Percentiles rank a stretch among this genome's conserved stretches.
phyloP scores from a whole-genome alignment of 495 filamentous ascomycete genomes.

The Penicillium cataractarum region DNA sequence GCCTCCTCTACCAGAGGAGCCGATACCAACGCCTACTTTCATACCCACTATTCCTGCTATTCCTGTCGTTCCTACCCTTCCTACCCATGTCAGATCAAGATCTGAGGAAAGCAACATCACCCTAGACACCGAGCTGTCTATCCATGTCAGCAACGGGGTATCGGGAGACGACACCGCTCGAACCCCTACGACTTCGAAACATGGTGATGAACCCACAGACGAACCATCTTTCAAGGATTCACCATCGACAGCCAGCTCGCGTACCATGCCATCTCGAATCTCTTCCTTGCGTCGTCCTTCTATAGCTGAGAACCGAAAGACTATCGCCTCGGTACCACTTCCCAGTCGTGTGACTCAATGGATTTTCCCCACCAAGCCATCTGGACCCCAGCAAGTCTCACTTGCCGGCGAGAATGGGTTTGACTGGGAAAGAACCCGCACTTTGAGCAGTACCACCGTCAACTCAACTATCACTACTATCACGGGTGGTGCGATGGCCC shows the following conservation, averaged over 20 bases:
- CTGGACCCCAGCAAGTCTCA: constrained; percentile 19
- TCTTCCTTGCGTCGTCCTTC: constrained; percentile 28
- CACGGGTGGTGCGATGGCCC: constrained; percentile 16
- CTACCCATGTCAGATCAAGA: constrained; percentile 16
- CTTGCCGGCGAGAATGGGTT: constrained; percentile 29
- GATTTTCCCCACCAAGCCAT: constrained; percentile 29
- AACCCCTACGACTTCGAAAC: constrained; percentile 10
- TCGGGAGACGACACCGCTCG: constrained; percentile 6
- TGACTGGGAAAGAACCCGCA: constrained; percentile 41
- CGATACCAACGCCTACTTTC: constrained; percentile 7
- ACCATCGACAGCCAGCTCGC: constrained; percentile 24
- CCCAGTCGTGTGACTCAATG: constrained; percentile 41
- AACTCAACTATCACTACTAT: constrained; percentile 35
- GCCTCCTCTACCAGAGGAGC: constrained; percentile 18
- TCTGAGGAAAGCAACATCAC: constrained; percentile 21
- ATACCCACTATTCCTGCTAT: not conserved
- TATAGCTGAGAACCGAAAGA: constrained; percentile 28
- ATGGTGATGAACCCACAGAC: not conserved
- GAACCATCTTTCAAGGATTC: constrained; percentile 12
- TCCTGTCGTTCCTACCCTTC: not conserved
- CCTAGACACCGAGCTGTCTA: constrained; percentile 6
- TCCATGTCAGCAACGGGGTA: not conserved
- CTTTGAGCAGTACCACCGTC: constrained; percentile 46
- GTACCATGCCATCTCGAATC: constrained; percentile 27
- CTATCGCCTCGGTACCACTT: constrained; percentile 20